phyloP scores from a whole-genome alignment of 148 eudicot species.

The Camellia sinensis region DNA sequence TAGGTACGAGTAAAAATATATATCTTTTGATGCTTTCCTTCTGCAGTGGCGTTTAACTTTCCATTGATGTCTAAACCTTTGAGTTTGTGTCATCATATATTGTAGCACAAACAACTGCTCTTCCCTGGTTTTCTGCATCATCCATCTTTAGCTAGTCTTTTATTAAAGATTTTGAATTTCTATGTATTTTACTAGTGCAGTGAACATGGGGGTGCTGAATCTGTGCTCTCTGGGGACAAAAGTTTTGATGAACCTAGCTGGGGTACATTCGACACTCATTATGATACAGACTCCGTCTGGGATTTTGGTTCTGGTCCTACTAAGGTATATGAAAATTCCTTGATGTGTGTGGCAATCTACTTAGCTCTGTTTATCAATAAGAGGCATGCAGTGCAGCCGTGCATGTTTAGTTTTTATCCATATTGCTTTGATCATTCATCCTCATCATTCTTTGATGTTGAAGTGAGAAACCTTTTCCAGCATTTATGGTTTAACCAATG shows the following conservation, averaged over 20 bases:
- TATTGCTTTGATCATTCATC: not conserved
- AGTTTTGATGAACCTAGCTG: conserved; percentile 61
- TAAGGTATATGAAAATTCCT: conserved; percentile 45
- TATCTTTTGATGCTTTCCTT: not conserved
- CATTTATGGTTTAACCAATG: not conserved
- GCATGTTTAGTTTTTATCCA: not conserved
- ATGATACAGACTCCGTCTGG: conserved; percentile 63
- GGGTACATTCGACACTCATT: conserved; percentile 62
- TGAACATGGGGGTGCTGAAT: conserved; percentile 49
- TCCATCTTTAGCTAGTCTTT: not conserved
- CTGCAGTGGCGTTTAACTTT: not conserved
- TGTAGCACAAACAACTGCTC: too few species aligned
- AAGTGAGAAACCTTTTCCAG: not conserved
- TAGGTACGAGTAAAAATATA: conserved; percentile 39
- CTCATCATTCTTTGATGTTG: not conserved
- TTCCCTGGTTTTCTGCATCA: not conserved
- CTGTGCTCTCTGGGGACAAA: conserved; percentile 58
- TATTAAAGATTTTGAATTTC: conserved; percentile 7
- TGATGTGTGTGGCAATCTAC: not conserved
- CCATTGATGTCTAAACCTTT: not conserved
- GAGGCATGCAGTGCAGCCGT: not conserved
- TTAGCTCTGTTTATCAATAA: not conserved
- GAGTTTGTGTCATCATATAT: too few species aligned
- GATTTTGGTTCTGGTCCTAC: conserved; percentile 32
- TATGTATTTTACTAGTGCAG: conserved; percentile 38